Conservation (phyloP, 768 basidiomycete genomes). For the Tricholomella constricta region DNA sequence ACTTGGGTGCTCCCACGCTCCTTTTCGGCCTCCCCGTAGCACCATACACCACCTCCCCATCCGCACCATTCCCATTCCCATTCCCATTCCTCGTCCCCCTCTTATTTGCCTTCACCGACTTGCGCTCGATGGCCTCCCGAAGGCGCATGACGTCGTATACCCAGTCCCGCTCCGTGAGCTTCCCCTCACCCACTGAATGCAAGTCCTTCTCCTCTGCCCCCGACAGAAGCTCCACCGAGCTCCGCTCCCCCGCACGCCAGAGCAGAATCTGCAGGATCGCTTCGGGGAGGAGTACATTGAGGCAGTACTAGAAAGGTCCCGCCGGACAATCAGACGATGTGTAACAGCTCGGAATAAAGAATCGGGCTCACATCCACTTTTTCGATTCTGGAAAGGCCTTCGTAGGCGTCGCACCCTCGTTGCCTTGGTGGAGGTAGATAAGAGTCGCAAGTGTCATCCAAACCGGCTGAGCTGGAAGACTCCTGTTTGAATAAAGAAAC, state of each 20-base stretch:
- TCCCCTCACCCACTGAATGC: constrained; percentile 47
- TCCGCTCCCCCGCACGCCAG: constrained; percentile 67
- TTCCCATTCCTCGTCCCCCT: not conserved
- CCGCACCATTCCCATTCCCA: not conserved
- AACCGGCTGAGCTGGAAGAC: not conserved
- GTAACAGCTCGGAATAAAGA: not conserved
- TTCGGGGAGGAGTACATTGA: constrained; percentile 72
- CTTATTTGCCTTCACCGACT: constrained; percentile 22
- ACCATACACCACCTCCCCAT: constrained; percentile 6
- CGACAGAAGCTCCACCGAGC: constrained; percentile 47
- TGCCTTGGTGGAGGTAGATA: constrained; percentile 22
- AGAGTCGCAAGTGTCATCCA: not conserved
- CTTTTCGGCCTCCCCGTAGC: constrained; percentile 27
- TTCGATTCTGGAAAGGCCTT: constrained; percentile 43
- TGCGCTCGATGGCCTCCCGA: constrained; percentile 31
- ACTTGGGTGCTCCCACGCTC: constrained; percentile 22
- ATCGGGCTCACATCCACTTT: constrained; percentile 50
- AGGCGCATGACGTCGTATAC: constrained; percentile 62
- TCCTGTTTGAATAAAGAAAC: constrained; percentile 2
- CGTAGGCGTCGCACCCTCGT: constrained; percentile 44
- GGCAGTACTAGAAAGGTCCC: constrained; percentile 56
- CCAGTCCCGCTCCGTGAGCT: constrained; percentile 65
- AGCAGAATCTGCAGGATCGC: constrained; percentile 71
- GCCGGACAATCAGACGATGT: not conserved
- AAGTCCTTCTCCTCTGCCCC: constrained; percentile 56